phyloP scores from a whole-genome alignment of 106 monocot species.

The Acorus gramineus region DNA sequence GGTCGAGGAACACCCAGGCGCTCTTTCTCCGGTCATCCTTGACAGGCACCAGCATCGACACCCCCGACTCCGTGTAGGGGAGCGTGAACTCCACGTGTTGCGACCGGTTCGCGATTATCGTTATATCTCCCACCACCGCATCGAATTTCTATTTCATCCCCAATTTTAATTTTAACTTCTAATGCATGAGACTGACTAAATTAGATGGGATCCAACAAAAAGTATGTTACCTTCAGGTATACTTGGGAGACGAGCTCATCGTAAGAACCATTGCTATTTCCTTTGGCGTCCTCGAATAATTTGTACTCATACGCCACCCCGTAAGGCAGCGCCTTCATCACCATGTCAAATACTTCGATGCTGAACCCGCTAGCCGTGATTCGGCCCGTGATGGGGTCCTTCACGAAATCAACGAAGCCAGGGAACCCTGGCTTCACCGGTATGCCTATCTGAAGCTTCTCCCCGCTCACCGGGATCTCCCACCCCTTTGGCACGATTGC shows the following conservation, averaged over 20 bases:
- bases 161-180: too few relatives aligned
- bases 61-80: too few relatives aligned
- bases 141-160: neutral
- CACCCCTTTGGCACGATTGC: slow-evolving; percentile 30
- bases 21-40: too few relatives aligned
- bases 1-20: too few relatives aligned
- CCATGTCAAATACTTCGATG: slow-evolving; percentile 54
- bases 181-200: too few relatives aligned
- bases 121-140: too few relatives aligned
- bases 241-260: slow-evolving; percentile 70
- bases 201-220: too few relatives aligned
- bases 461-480: slow-evolving; percentile 30
- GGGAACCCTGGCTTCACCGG: slow-evolving; percentile 35
- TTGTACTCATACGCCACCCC: slow-evolving; percentile 19
- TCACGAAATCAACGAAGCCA: slow-evolving; percentile 18
- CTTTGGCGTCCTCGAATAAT: slow-evolving; percentile 9
- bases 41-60: too few relatives aligned
- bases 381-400: neutral
- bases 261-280: slow-evolving; percentile 51
- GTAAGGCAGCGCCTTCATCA: slow-evolving; percentile 33
- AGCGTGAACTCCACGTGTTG: too few relatives aligned
- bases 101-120: too few relatives aligned
- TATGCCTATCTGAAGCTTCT: slow-evolving; percentile 35
- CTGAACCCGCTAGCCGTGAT: slow-evolving; percentile 21
- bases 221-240: slow-evolving; percentile 36